Evolutionary conservation across 2,329 filamentous ascomycete species (phyloP), one percentile per base, ranked within the genome.

Genomic region (Colletotrichum scovillei): DNA sequence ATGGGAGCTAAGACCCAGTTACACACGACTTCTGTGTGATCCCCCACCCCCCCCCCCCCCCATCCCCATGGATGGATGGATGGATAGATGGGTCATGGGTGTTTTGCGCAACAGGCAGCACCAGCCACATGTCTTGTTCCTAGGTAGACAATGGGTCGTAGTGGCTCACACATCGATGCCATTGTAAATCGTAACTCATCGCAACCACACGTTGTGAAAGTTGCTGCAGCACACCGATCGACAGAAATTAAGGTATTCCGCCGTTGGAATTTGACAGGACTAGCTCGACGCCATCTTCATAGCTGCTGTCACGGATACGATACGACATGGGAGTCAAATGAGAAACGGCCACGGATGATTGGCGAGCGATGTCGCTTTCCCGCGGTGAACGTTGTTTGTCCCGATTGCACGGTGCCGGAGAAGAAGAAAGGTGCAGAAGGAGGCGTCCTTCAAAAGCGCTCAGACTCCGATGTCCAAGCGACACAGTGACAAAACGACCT

Each of bases 261-360:
- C 63, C 30, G 19, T 71, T 67, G 11, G 24, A 30, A 46, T 58
- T 70, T 67, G 55, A 67, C 42, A 53, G 35, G 24, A 35, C 32
- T 60, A 46, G 55, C 55, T 28, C 53, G 19, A 30, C 63, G 53
- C 53, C 42, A 42, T 28, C 22, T 42, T 19, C 30, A 14, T 35
- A 8, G 22, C 52, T n/a, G 7, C 28, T 63, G 28, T 6, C 8
- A 53, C 62, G 38, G 38, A 42, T 42, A 42, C 38, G 38, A 8
- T 5, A 16, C 12, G 38, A 6, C 38, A 14, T n/a, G n/a, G 5
- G 26, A 57, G 22, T 19, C 30, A 56, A 32, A 55, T 9, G 9
- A 49, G n/a, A 62, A 46, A 30, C 52, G n/a, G 26, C 58, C 22
- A 24, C 5, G 14, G 8, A 12, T 19, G 63, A 52, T 32, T 35